Base-by-base conservation (phyloP, 2,329 filamentous ascomycete species). In the Colletotrichum eleusines region DNA sequence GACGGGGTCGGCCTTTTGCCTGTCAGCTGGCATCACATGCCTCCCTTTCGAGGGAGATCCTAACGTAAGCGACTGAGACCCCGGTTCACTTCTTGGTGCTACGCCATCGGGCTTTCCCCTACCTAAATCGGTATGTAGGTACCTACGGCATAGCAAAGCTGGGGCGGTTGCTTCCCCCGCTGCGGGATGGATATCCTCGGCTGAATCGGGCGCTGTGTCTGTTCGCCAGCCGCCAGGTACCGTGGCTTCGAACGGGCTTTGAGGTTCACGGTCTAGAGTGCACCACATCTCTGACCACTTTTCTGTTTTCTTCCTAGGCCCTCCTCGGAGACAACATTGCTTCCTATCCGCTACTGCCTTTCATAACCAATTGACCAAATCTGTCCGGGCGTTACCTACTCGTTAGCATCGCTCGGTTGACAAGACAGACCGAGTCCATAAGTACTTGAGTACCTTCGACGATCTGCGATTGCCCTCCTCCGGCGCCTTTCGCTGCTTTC, bases 151-250 rank as follows among this genome's bases (percentile, higher is more conserved):
- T 59, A 58, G 68, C 28, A 31, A 61, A 57, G 28, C 33, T 60
- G 35, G 50, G 51, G 31, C 42, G 16, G 28, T n/a, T 42, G 42
- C 38, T 59, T 7, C 31, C 69, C 64, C 67, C 20, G 42, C 68
- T 68, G 60, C 59, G 66, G 64, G 65, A 72, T 73, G 75, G 75
- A 75, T 76, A 76, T 74, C 75, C 75, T 76, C 75, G 75, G 69
- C 69, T 71, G 69, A 71, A 71, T 64, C 59, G 64, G 64, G 59
- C 59, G 44, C 53, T 71, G 73, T 62, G 69, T 65, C 72, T 71
- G 70, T 61, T 70, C 55, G 54, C 65, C 58, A 71, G 59, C 53
- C 58, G 69, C 53, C 51, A 63, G 69, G 69, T 69, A 48, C 69
- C 53, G 69, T 71, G 69, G 64, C 69, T 69, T 57, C 53, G 69